phyloP scores from a whole-genome alignment of 495 filamentous ascomycete genomes.

The Penicillium pancosmium region DNA sequence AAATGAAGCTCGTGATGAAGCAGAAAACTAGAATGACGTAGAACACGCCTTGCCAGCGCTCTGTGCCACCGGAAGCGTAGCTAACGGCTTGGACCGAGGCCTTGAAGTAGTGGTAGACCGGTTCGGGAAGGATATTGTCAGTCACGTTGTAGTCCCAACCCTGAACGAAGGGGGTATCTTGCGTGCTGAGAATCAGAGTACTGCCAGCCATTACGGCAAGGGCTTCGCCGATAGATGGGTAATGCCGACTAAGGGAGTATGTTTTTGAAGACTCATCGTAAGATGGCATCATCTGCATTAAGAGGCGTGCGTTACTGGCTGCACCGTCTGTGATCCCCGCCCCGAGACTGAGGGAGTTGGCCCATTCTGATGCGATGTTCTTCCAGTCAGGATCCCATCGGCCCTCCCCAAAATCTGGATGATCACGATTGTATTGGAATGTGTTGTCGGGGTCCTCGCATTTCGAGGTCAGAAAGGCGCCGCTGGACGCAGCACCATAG shows the following conservation, averaged over 20 bases:
- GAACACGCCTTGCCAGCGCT: constrained; percentile 63
- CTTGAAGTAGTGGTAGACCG: constrained; percentile 55
- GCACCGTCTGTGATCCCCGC: constrained; percentile 60
- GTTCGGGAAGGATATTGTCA: constrained; percentile 31
- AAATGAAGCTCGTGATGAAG: constrained; percentile 64
- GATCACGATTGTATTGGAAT: constrained; percentile 52
- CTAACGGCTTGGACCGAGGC: constrained; percentile 58
- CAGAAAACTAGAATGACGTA: constrained; percentile 61
- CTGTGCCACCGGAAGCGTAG: constrained; percentile 62
- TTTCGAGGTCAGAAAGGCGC: constrained; percentile 52
- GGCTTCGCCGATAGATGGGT: constrained; percentile 68
- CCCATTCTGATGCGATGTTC: constrained; percentile 61
- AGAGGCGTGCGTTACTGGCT: constrained; percentile 63
- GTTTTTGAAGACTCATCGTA: constrained; percentile 10
- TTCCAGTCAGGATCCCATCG: constrained; percentile 54
- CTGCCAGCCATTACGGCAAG: constrained; percentile 67
- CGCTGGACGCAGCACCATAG: constrained; percentile 60
- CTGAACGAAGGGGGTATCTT: constrained; percentile 57
- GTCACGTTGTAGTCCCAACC: constrained; percentile 55
- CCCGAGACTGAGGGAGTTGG: constrained; percentile 57
- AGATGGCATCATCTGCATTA: constrained; percentile 55
- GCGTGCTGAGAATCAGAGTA: constrained; percentile 59
- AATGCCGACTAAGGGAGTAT: constrained; percentile 31
- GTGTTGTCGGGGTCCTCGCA: constrained; percentile 59
- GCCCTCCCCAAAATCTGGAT: constrained; percentile 35